Percentiles rank a stretch among this genome's conserved stretches.
These are phyloP conservation scores for Diplodia intermedia DNA, from an alignment of 2,329 filamentous ascomycete species.

Conservation along the genomic window DNA sequence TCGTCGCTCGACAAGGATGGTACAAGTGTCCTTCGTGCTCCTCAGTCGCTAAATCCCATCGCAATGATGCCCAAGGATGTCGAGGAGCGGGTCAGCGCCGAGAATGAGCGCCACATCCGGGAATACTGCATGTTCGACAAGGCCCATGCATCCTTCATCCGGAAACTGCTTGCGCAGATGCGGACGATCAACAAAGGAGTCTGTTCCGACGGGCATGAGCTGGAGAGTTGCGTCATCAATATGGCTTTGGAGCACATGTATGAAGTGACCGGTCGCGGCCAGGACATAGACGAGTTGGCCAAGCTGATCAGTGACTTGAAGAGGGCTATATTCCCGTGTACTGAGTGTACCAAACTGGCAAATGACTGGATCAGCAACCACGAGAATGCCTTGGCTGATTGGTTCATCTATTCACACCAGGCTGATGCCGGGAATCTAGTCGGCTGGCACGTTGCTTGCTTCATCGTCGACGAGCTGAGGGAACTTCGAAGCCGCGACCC, in stretches of 20 bases:
- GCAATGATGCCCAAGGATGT: constrained; percentile 55
- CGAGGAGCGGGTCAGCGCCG: constrained; percentile 65
- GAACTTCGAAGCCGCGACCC: constrained; percentile 21
- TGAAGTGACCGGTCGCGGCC: constrained; percentile 74
- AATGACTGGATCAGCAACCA: constrained; percentile 24
- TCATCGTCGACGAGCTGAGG: constrained; percentile 15
- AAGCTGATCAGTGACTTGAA: constrained; percentile 61
- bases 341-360: constrained; percentile 51
- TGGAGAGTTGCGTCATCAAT: constrained; percentile 61
- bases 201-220: constrained; percentile 57
- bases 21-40: constrained; percentile 49
- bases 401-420: constrained; percentile 25
- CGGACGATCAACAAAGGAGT: constrained; percentile 56
- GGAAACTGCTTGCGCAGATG: constrained; percentile 65
- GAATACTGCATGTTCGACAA: constrained; percentile 82
- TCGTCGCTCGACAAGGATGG: constrained; percentile 62
- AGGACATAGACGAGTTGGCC: constrained; percentile 70
- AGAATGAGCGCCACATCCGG: constrained; percentile 76
- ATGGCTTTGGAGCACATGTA: constrained; percentile 72
- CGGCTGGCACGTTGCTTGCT: constrained; percentile 4
- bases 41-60: constrained; percentile 53
- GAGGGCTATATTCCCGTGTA: constrained; percentile 59
- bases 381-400: constrained; percentile 16
- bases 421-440: constrained; percentile 4
- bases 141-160: constrained; percentile 71